phyloP scores from a whole-genome alignment of 2,329 filamentous ascomycete genomes.

The Aspergillus quadricinctus region DNA sequence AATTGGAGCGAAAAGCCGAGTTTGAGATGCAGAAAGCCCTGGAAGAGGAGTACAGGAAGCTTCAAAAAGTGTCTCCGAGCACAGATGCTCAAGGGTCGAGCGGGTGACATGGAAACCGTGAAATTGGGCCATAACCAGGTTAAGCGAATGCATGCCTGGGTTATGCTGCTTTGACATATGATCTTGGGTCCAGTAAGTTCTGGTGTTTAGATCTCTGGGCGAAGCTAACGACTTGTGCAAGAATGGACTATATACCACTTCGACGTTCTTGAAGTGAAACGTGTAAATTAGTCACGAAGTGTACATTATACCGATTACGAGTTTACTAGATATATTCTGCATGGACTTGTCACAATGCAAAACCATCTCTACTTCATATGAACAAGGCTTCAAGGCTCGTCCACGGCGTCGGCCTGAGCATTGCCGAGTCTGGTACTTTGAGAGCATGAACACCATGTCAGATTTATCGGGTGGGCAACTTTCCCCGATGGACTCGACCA shows the following conservation, averaged over 20 bases:
- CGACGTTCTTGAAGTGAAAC: neutral
- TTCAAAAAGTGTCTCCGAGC: constrained; percentile 69
- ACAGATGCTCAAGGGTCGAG: constrained; percentile 16
- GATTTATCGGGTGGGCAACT: too few species aligned
- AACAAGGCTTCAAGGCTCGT: neutral
- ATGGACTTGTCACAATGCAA: neutral
- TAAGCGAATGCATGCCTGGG: constrained; percentile 43
- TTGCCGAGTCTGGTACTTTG: neutral
- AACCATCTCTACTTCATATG: neutral
- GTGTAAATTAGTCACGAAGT: constrained; percentile 3
- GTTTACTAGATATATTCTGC: neutral
- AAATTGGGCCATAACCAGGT: constrained; percentile 19
- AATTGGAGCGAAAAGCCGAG: constrained; percentile 85
- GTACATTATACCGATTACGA: constrained; percentile 1
- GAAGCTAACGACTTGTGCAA: neutral
- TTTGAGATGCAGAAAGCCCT: constrained; percentile 86
- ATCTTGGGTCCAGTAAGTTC: neutral
- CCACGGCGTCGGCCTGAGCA: neutral
- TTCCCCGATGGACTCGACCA: too few species aligned
- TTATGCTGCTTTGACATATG: constrained; percentile 25
- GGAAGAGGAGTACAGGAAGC: constrained; percentile 84
- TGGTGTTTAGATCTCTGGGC: neutral
- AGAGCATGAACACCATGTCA: too few species aligned
- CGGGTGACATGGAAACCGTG: constrained; percentile 15
- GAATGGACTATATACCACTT: neutral